Conservation (phyloP, 2,329 filamentous ascomycete genomes). For the Stagonosporopsis rhizophila region DNA sequence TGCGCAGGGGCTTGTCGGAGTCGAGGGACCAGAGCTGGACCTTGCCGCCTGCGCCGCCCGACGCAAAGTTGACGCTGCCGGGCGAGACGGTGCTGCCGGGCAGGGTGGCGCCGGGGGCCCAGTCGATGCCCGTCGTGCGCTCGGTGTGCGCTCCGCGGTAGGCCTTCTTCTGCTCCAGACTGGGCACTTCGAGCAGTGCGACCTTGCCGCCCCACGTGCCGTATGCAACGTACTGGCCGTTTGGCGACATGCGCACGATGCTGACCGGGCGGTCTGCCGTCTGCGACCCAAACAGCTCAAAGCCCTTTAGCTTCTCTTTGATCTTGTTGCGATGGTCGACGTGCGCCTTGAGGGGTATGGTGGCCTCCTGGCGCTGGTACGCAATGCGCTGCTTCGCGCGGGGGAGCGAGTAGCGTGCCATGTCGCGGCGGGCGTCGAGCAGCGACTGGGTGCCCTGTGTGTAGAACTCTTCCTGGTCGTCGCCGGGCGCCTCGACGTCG, state of each 20-base stretch:
- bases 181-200: constrained; percentile 83
- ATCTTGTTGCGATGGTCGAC: constrained; percentile 90
- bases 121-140: constrained; percentile 87
- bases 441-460: constrained; percentile 80
- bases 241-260: constrained; percentile 89
- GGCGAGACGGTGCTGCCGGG: constrained; percentile 73
- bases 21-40: constrained; percentile 90
- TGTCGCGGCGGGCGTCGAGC: constrained; percentile 75
- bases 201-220: constrained; percentile 94
- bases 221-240: constrained; percentile 81
- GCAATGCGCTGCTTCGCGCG: constrained; percentile 78
- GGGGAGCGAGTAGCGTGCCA: constrained; percentile 84
- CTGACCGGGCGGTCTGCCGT: constrained; percentile 90
- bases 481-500: constrained; percentile 60
- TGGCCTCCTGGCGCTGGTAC: constrained; percentile 80
- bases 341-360: constrained; percentile 85
- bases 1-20: constrained; percentile 83
- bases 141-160: constrained; percentile 83
- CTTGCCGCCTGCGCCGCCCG: constrained; percentile 85
- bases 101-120: constrained; percentile 84
- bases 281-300: constrained; percentile 93
- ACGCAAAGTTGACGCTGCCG: constrained; percentile 82
- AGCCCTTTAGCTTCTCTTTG: constrained; percentile 80
- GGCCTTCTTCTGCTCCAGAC: constrained; percentile 75
- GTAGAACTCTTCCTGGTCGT: constrained; percentile 82